Evolutionary conservation across 1,284 basidiomycete species (phyloP), one percentile per base, ranked within the genome.

Genomic region (Moesziomyces sp.): DNA sequence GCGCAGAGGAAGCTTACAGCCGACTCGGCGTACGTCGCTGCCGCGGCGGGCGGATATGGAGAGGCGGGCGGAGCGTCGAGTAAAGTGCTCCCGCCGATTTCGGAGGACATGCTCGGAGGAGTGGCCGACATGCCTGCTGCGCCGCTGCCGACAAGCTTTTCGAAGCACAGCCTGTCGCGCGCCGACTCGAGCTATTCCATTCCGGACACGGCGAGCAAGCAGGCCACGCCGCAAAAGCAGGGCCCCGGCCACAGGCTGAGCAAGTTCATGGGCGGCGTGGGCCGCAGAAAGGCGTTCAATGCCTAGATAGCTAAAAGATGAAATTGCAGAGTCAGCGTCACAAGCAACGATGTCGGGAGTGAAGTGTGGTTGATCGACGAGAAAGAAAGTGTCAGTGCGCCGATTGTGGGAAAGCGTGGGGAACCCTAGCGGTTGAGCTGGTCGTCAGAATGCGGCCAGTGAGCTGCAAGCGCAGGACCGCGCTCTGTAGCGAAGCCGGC

Each of bases 251-350:
- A 66, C 23, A 38, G 72, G 7, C 43, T 75, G 16, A 71, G 67
- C 64, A 75, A 75, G 52, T 52, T 75, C 26, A 75, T 75, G 67
- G 59, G 63, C 43, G 57, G 59, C 10, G 58, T 60, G 7, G 52
- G 69, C 5, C 48, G 69, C 35, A 38, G 69, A 3, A 72, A 66
- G 30, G 55, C 45, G 3, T 55, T 55, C 24, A 56, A 71, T 16
- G 57, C 58, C 13, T 71, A 46, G 21, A 49, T 9, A 16, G 13
- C 24, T 1, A 13, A 6, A 49, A 40, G 38, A 40, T 40, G 38
- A 18, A 40, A 45, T 35, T 2, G 18, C 11, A 19, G 13, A 18
- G 14, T 33, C 23, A 38, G n/a, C 5, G 96, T 33, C 30, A 33
- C 30, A 11, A 33, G 30, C 30, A 33, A 33, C 30, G 30, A 13